Base-by-base conservation (phyloP, 176 grass and related monocot genomes). In the Poa pratensis region DNA sequence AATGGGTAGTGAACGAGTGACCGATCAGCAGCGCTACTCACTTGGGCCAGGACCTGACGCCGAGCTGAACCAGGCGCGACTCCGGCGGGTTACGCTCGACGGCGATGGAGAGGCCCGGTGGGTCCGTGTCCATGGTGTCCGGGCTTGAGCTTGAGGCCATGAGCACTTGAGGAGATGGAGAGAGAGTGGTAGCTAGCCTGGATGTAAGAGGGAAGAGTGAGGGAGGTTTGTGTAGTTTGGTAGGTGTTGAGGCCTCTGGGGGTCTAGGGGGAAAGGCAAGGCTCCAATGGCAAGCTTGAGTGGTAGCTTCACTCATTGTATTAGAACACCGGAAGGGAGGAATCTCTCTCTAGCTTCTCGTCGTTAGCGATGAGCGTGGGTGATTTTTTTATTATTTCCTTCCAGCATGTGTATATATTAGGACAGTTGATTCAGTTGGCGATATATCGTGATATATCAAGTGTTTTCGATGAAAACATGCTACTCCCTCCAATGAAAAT, bases 11-110 rank as follows among this genome's bases (percentile, higher is more conserved):
- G 79, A 77, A 58, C 57, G 14, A 0, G 26, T 27, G 84, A 48
- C 28, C 74, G 74, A 8, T 46, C 54, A 26, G 76, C 68, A 20
- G 30, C 3, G 54, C 30, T 58, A 69, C 93, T 90, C 62, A 98
- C 95, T 95, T 98, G 82, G 93, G 93, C 95, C 95, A 98, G 82
- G 95, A 98, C 81, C 57, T 98, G 77, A 98, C 88, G 80, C 93
- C 95, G 55, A 98, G 90, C 76, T 98, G 87, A 18, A 69, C 63
- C 53, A 98, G 83, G 87, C 93, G 89, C 3, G 87, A 86, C 77
- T 91, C 85, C 35, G 95, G 84, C 54, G 89, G 89, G 65, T 85
- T 93, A 71, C 49, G 89, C 87, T 95, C 95, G 28, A 98, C 80
- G 48, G 86, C 40, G 81, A 98, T 89, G 70, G 87, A 86, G 28